phyloP scores from a whole-genome alignment of 768 basidiomycete species.

The Kwoniella dejecticola region DNA sequence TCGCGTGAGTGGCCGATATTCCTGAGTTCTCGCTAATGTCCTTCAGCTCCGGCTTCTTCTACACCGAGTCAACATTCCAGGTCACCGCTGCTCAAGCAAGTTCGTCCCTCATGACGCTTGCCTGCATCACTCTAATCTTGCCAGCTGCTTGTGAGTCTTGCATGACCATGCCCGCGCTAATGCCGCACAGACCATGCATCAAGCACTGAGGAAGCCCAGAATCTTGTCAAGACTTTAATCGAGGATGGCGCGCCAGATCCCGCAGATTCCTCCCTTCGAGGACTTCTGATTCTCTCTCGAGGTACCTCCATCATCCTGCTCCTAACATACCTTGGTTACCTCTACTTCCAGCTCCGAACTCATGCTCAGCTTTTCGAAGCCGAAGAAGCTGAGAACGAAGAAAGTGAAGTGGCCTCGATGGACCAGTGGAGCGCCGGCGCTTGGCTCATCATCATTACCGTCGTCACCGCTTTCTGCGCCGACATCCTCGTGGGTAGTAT shows the following conservation, averaged over 20 bases:
- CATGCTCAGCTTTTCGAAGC: conserved; percentile 69
- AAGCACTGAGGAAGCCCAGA: conserved; percentile 21
- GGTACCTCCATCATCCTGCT: conserved; percentile 78
- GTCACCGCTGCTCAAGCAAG: conserved; percentile 79
- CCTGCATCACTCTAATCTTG: conserved; percentile 85
- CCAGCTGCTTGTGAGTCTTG: conserved; percentile 73
- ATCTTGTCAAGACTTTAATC: conserved; percentile 22
- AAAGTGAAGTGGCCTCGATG: conserved; percentile 65
- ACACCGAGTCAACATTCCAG: conserved; percentile 71
- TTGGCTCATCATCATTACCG: conserved; percentile 70
- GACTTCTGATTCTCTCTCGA: conserved; percentile 73
- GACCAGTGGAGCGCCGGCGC: conserved; percentile 67
- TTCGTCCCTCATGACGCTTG: conserved; percentile 74
- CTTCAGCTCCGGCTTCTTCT: conserved; percentile 64
- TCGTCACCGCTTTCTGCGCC: conserved; percentile 84
- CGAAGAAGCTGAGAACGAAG: conserved; percentile 57
- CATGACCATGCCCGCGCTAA: neutral
- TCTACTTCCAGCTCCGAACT: conserved; percentile 65
- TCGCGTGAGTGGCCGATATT: conserved; percentile 59
- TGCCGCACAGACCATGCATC: conserved; percentile 44
- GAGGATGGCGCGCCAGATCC: conserved; percentile 43
- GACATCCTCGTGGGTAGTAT: conserved; percentile 86
- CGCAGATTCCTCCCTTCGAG: conserved; percentile 54
- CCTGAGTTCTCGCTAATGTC: conserved; percentile 4
- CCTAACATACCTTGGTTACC: conserved; percentile 64